phyloP scores from a whole-genome alignment of 139 green algal genomes.

The Ettlia oleoabundans region DNA sequence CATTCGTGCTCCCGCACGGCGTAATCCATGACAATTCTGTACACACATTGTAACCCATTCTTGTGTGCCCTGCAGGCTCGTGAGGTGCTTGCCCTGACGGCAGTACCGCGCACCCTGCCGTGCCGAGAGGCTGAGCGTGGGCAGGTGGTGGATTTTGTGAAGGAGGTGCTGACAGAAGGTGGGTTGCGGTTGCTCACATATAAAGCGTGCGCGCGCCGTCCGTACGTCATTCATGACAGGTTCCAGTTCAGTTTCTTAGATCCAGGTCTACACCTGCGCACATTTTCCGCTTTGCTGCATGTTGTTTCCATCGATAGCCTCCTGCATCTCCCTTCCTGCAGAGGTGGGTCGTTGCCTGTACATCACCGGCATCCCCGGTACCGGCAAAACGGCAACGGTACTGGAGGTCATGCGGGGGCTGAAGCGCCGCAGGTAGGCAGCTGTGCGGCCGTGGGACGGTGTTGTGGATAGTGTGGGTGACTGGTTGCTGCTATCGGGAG shows the following conservation, averaged over 20 bases:
- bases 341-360: conserved; percentile 86
- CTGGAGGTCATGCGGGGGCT: conserved; percentile 49
- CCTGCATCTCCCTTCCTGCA: conserved; percentile 4
- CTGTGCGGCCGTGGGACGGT: not conserved
- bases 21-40: no score
- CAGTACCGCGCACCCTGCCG: conserved; percentile 68
- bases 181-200: not conserved
- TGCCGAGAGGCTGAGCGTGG: conserved; percentile 85
- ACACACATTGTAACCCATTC: not conserved
- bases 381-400: conserved; percentile 96
- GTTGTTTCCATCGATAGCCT: not conserved
- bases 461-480: not conserved
- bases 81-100: conserved; percentile 61
- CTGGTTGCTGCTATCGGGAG: no score
- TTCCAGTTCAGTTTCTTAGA: not conserved
- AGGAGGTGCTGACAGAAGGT: conserved; percentile 61
- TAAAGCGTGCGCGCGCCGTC: not conserved
- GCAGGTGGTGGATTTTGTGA: conserved; percentile 69
- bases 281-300: not conserved
- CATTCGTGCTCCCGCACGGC: no score
- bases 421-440: conserved; percentile 13
- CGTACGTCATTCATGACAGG: not conserved
- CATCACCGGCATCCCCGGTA: conserved; percentile 95
- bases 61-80: conserved; percentile 34
- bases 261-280: not conserved